A percentile compares a stretch with the other conserved stretches of the same genome.
Conservation (phyloP, 805 yeast genomes). For the Cyberlindnera lachancei region DNA sequence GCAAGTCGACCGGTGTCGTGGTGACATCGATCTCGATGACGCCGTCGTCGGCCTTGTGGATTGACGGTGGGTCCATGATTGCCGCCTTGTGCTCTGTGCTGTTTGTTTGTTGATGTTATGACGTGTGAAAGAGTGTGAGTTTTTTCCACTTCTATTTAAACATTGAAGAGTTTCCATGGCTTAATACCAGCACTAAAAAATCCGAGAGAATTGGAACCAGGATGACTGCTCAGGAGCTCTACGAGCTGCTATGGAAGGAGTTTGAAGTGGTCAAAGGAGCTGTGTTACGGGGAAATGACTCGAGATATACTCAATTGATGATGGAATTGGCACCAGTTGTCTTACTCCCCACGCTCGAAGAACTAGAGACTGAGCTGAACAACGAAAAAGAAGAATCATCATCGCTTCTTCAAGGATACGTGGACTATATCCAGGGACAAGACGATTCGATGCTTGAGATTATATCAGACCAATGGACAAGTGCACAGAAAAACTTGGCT, state of each 20-base stretch:
- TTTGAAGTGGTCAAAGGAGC: neutral
- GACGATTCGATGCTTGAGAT: constrained; percentile 1
- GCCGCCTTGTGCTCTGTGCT: neutral
- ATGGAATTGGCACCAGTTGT: constrained; percentile 1
- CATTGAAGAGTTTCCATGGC: neutral
- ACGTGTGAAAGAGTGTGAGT: neutral
- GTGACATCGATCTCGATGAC: constrained; percentile 6
- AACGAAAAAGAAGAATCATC: neutral
- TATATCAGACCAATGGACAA: neutral
- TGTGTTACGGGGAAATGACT: neutral
- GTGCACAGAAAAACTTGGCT: neutral
- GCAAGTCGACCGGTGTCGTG: constrained; percentile 30
- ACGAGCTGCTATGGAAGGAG: neutral
- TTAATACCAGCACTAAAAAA: too few relatives aligned
- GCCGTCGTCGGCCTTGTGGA: neutral
- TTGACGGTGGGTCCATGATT: too few relatives aligned
- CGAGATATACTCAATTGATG: neutral
- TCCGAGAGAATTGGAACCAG: too few relatives aligned
- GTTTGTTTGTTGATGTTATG: neutral
- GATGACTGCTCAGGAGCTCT: neutral
- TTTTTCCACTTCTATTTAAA: neutral
- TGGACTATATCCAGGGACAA: neutral
- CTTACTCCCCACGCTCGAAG: constrained; percentile 1
- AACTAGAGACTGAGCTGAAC: neutral
- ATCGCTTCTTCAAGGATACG: neutral